Evolutionary conservation across 805 yeast genomes (phyloP).

Genomic region (Candida krabiensis): DNA sequence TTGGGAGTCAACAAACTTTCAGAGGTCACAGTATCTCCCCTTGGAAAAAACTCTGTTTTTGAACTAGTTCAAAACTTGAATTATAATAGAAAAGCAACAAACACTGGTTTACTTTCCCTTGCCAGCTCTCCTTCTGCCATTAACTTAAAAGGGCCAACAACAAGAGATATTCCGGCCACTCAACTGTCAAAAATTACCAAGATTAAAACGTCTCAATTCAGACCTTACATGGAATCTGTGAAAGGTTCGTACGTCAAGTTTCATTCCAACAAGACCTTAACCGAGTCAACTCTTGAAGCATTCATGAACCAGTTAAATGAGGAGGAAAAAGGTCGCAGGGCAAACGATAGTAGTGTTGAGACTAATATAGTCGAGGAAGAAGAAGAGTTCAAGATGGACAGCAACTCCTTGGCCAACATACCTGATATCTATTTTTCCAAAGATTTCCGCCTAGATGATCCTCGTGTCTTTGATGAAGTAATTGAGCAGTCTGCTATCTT

Average conservation of each 20-base stretch:
- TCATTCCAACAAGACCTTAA: conserved; percentile 42
- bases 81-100: conserved; percentile 31
- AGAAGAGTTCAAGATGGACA: conserved; percentile 23
- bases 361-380: no score
- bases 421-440: conserved; percentile 70
- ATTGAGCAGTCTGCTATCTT: conserved; percentile 53
- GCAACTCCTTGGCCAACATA: conserved; percentile 42
- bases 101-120: conserved; percentile 28
- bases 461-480: conserved; percentile 76
- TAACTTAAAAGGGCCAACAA: conserved; percentile 66
- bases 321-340: conserved; percentile 21
- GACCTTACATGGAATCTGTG: conserved; percentile 43
- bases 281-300: conserved; percentile 42
- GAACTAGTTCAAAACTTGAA: conserved; percentile 69
- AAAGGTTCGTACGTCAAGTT: conserved; percentile 46
- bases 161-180: conserved; percentile 81
- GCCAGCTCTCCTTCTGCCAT: conserved; percentile 41
- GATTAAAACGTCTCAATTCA: conserved; percentile 43
- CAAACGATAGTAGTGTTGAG: conserved; percentile 6
- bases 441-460: conserved; percentile 82
- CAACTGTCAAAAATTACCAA: conserved; percentile 54
- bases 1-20: conserved; percentile 42
- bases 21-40: conserved; percentile 45
- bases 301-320: conserved; percentile 26
- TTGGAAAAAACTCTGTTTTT: conserved; percentile 75